These are phyloP conservation scores for Xerocomellus intermedius DNA, from an alignment of 768 basidiomycete species.

Conservation along the genomic window DNA sequence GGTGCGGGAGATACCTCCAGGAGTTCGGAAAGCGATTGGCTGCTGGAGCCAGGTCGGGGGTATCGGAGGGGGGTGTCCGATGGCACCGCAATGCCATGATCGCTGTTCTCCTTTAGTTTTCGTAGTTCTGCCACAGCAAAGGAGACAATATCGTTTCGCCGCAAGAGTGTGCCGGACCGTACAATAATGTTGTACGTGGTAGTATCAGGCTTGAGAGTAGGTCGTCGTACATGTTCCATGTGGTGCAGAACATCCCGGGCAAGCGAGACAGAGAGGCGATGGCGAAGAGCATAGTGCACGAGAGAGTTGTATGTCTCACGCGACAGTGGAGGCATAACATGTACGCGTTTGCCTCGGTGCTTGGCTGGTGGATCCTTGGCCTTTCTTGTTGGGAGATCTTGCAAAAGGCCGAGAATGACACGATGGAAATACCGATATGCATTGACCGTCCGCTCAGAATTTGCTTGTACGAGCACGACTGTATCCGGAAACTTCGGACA, in stretches of 20 bases:
- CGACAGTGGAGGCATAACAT: constrained; percentile 35
- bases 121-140: constrained; percentile 38
- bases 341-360: neutral
- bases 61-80: neutral
- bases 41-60: neutral
- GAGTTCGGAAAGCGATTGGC: constrained; percentile 11
- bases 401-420: constrained; percentile 43
- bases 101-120: constrained; percentile 17
- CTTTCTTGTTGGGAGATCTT: constrained; percentile 29
- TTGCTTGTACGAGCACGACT: constrained; percentile 38
- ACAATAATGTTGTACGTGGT: constrained; percentile 60
- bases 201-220: constrained; percentile 44
- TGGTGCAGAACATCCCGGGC: constrained; percentile 52
- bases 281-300: constrained; percentile 62
- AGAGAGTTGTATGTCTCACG: constrained; percentile 56
- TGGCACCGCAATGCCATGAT: constrained; percentile 26
- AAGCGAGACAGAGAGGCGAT: constrained; percentile 49
- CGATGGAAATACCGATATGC: constrained; percentile 50
- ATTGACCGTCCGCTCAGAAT: constrained; percentile 29
- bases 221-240: constrained; percentile 46
- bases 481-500: constrained; percentile 40
- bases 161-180: constrained; percentile 51
- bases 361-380: constrained; percentile 18
- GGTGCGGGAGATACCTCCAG: constrained; percentile 14
- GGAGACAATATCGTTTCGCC: constrained; percentile 42